Evolutionary conservation across 2,329 filamentous ascomycete species (phyloP).

Genomic region (Helotiales sp.): DNA sequence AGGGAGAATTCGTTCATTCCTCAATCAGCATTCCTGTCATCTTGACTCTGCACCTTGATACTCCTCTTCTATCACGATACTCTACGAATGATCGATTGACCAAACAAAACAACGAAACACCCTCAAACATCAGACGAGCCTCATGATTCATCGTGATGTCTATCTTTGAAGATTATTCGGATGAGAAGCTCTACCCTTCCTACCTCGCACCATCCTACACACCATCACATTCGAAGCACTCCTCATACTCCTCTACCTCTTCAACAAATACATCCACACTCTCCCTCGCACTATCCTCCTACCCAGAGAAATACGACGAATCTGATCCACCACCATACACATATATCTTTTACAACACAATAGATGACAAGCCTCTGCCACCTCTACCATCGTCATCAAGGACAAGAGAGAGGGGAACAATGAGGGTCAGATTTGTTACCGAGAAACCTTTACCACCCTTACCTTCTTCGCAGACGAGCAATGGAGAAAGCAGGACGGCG

Average conservation of each 20-base stretch:
- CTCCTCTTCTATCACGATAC: background rate
- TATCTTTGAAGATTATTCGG: background rate
- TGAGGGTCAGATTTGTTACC: constrained; percentile 14
- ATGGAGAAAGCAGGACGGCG: background rate
- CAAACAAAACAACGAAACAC: background rate
- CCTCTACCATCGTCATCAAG: background rate
- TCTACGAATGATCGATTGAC: background rate
- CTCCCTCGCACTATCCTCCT: constrained; percentile 1
- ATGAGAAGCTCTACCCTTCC: background rate
- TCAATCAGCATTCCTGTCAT: no score
- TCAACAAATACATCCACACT: background rate
- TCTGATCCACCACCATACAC: constrained; percentile 4
- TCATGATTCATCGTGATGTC: background rate
- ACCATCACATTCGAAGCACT: background rate
- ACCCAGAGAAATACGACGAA: constrained; percentile 7
- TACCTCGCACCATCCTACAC: background rate
- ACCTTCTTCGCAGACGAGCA: background rate
- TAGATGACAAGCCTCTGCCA: constrained; percentile 15
- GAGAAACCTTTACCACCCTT: constrained; percentile 19
- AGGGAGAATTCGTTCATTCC: background rate
- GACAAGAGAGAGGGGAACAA: background rate
- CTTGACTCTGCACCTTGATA: background rate
- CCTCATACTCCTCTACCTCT: background rate
- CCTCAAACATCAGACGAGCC: background rate
- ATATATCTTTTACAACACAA: constrained; percentile 11